Percentiles rank a stretch among this genome's conserved stretches.
phyloP scores from a whole-genome alignment of 108 stramenopile genomes.

The Conticribra guillardii region DNA sequence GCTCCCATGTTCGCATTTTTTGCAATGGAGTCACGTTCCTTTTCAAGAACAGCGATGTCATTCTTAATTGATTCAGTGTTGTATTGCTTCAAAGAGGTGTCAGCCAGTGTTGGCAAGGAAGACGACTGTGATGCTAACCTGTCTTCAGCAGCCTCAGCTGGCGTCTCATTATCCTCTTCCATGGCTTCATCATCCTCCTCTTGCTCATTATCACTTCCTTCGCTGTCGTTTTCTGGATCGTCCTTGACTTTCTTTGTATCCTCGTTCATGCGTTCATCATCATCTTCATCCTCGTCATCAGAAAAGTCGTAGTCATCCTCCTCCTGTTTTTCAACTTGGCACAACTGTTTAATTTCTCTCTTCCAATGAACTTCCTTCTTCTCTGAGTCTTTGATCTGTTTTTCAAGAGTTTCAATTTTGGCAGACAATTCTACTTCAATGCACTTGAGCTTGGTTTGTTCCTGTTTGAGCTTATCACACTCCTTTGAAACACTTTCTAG shows the following conservation, averaged over 20 bases:
- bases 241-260: slow-evolving; percentile 42
- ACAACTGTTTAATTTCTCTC: slow-evolving; percentile 69
- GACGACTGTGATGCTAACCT: slow-evolving; percentile 25
- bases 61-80: slow-evolving; percentile 65
- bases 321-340: slow-evolving; percentile 57
- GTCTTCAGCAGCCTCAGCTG: slow-evolving; percentile 8
- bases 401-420: slow-evolving; percentile 75
- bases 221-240: slow-evolving; percentile 40
- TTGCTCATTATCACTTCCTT: slow-evolving; percentile 34
- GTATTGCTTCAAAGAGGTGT: slow-evolving; percentile 67
- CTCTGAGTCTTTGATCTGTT: slow-evolving; percentile 67
- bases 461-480: slow-evolving; percentile 68
- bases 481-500: slow-evolving; percentile 69
- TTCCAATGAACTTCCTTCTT: slow-evolving; percentile 68
- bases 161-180: slow-evolving; percentile 26
- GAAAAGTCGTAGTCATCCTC: slow-evolving; percentile 60
- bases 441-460: slow-evolving; percentile 70
- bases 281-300: slow-evolving; percentile 70
- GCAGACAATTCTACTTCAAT: slow-evolving; percentile 82
- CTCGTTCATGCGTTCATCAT: slow-evolving; percentile 23
- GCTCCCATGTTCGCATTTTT: slow-evolving; percentile 94
- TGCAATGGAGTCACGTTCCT: slow-evolving; percentile 79
- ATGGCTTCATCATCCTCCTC: slow-evolving; percentile 45
- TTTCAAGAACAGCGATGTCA: slow-evolving; percentile 76
- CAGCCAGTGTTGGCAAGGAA: slow-evolving; percentile 51